Base-by-base conservation (phyloP, 345 rosid species). In the Noccaea caerulescens region DNA sequence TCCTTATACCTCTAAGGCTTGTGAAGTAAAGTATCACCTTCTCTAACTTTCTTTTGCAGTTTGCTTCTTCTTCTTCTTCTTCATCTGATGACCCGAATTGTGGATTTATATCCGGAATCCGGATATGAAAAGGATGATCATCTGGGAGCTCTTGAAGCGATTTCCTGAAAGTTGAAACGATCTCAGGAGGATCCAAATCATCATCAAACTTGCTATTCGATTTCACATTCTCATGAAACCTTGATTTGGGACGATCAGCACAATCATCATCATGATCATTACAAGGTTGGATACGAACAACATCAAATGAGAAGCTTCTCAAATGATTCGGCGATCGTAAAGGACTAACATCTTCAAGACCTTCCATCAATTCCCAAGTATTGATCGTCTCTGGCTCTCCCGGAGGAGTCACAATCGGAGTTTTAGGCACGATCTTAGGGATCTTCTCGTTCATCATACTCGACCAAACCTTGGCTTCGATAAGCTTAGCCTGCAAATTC, bases 321-420 rank as follows among this genome's bases (percentile, higher is more conserved):
- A 79, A 25, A 58, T 80, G 92, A 61, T 61, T 76, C 5, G 85
- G 83, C 18, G 82, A 66, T 10, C 78, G 74, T 32, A 55, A 46
- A 47, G 79, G 75, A 20, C 75, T 69, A 39, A 57, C 36, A 73
- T 90, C 98, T 68, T 93, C 94, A 41, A 91, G 92, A 13, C 97
- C 98, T 50, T 76, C 98, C 98, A 91, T 91, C 62, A 93, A 47
- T 43, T 93, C 97, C 97, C 98, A 93, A 0, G 92, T 58, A 56
- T 93, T 91, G 77, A 91, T 93, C 10, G 80, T 91, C 81, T 93
- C 98, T 2, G 97, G 97, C 83, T 93, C 98, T 0, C 96, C 98
- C 0, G 96, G 98, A 0, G 96, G 94, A 1, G 98, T 91, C 52
- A 76, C 54, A 7, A 78, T 69, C 4, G 97, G 98, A 2, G 98